Evolutionary conservation across 257 asterid species (phyloP).

Genomic region (Przewalskia tangutica): DNA sequence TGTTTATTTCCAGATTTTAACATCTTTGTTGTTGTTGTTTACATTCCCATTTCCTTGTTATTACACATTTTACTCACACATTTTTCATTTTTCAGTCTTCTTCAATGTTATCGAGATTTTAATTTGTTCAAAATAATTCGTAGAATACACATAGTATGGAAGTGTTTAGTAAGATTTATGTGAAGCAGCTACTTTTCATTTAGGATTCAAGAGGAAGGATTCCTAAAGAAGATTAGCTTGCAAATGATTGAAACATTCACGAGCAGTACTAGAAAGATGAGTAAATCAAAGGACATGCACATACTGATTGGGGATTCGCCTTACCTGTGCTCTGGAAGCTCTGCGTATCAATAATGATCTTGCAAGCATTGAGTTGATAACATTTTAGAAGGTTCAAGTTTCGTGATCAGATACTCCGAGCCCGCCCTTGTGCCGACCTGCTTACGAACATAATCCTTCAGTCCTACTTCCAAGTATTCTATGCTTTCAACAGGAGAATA

Average conservation of each 20-base stretch:
- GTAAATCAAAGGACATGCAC: neutral
- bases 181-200: neutral
- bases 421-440: conserved; percentile 4
- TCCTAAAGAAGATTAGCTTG: neutral
- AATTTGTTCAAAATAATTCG: neutral
- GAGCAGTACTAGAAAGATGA: neutral
- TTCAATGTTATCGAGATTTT: neutral
- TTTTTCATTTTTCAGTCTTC: neutral
- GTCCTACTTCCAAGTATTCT: conserved; percentile 48
- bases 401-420: neutral
- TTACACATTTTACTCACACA: no score
- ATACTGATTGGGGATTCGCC: neutral
- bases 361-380: neutral
- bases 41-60: no score
- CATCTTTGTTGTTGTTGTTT: no score
- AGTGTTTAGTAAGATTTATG: neutral
- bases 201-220: neutral
- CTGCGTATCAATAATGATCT: neutral
- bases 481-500: conserved; percentile 31
- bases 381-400: neutral
- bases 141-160: neutral
- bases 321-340: neutral
- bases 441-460: conserved; percentile 58
- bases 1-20: no score
- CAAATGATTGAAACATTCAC: neutral